Base-by-base conservation (phyloP, 139 green algal genomes). In the Diplosphaera chodatii region DNA sequence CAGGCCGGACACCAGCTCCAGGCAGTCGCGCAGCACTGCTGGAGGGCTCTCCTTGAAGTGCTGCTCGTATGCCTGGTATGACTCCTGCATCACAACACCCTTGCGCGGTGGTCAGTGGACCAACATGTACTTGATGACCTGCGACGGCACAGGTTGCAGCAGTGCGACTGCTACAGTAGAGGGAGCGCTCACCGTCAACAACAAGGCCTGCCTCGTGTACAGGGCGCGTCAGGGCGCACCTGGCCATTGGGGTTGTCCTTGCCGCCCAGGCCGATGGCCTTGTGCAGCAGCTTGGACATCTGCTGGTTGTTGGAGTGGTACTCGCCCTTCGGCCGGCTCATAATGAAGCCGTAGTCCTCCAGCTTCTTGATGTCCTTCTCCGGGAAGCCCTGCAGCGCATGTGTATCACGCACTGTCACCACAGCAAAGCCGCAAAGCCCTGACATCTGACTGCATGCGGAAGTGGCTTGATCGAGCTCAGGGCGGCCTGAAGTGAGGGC, bases 241-340 rank as follows among this genome's bases (percentile, higher is more conserved):
- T 59, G 22, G 48, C 48, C 48, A 25, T 59, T 25, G 18, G 48
- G 48, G 48, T 59, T 59, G 48, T 18, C 78, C 41, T 88, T 82
- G 69, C 80, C 81, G 64, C 92, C 91, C 69, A 96, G 80, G 32
- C 94, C 90, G 40, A 99, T 91, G 59, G 94, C 87, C 86, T 98
- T 98, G 93, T 99, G 95, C 86, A 99, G 87, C 71, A 99, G 87
- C 91, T 99, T 99, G 82, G 92, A 81, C 93, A 99, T 98, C 68
- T 94, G 87, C 82, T 95, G 91, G 87, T 99, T 99, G 87, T 98
- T 99, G 75, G 86, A 86, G 80, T 99, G 95, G 86, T 94, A 97
- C 88, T 99, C 95, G 59, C 91, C 91, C 70, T 88, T 89, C 41
- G 89, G 78, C 29, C 88, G 74, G 32, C 78, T 86, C 83, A 96